Conservation (phyloP, 208 protist species). For the Strigomonas galati region DNA sequence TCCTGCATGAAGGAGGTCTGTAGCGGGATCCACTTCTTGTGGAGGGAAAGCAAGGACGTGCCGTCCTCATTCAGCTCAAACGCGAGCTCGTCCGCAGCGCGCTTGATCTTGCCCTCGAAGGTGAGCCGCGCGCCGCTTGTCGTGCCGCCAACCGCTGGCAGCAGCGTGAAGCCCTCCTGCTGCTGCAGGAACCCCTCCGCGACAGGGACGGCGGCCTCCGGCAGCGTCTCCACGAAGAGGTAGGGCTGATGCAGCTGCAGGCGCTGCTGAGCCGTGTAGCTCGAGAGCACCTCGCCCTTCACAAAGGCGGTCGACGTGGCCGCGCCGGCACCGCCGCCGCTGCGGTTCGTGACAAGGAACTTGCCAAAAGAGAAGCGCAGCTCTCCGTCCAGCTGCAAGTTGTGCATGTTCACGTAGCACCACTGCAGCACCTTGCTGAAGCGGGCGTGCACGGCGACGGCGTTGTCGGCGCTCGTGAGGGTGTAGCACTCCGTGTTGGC, state of each 20-base stretch:
- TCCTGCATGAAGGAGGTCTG: constrained; percentile 74
- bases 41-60: constrained; percentile 42
- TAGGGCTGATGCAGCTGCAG: constrained; percentile 83
- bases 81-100: constrained; percentile 60
- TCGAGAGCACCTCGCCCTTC: constrained; percentile 64
- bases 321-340: neutral
- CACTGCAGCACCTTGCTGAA: constrained; percentile 91
- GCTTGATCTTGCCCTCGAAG: constrained; percentile 79
- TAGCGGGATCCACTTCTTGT: constrained; percentile 73
- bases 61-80: constrained; percentile 65
- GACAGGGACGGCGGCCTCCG: constrained; percentile 40
- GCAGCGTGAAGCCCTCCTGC: constrained; percentile 49
- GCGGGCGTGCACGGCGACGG: constrained; percentile 57
- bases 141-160: constrained; percentile 20
- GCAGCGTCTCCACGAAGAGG: constrained; percentile 69
- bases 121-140: constrained; percentile 24
- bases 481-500: constrained; percentile 91
- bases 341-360: constrained; percentile 55
- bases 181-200: constrained; percentile 45
- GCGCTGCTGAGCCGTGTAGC: constrained; percentile 87
- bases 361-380: constrained; percentile 74
- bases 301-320: constrained; percentile 12
- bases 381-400: constrained; percentile 90
- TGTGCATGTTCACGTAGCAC: constrained; percentile 90
- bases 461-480: constrained; percentile 57